phyloP scores from a whole-genome alignment of 805 yeast species.

The Lachancea nothofagi region DNA sequence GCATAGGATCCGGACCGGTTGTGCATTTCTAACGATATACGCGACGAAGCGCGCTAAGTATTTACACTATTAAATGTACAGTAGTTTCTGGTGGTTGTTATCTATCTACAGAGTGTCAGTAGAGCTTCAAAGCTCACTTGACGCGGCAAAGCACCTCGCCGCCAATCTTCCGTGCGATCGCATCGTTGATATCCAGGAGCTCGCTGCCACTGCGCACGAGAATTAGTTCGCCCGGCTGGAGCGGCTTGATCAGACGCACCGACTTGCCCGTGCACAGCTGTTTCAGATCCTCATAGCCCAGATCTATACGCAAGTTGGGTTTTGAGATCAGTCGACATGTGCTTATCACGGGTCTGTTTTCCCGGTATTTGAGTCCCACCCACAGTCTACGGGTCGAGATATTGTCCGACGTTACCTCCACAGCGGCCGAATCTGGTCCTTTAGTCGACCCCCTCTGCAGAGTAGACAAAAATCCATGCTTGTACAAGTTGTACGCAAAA shows the following conservation, averaged over 20 bases:
- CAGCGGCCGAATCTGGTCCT: conserved; percentile 77
- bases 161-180: conserved; percentile 58
- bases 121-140: too few species aligned
- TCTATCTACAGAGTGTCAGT: not conserved
- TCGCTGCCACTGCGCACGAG: conserved; percentile 53
- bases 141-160: conserved; percentile 85
- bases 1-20: conserved; percentile 59
- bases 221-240: conserved; percentile 85
- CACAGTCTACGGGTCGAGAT: conserved; percentile 81
- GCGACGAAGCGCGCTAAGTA: not conserved
- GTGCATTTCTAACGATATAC: conserved; percentile 38
- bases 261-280: conserved; percentile 70
- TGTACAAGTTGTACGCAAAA: conserved; percentile 77
- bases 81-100: not conserved
- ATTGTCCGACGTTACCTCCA: conserved; percentile 80
- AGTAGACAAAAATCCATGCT: conserved; percentile 82
- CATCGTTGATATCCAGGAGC: conserved; percentile 78
- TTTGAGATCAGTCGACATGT: conserved; percentile 70
- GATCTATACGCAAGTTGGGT: conserved; percentile 72
- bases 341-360: conserved; percentile 69
- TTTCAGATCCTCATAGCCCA: conserved; percentile 58
- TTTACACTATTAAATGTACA: conserved; percentile 6
- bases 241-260: conserved; percentile 69
- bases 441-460: conserved; percentile 76
- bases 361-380: conserved; percentile 86